Conservation (phyloP, 2,329 filamentous ascomycete genomes). For the Graphilbum fragrans region DNA sequence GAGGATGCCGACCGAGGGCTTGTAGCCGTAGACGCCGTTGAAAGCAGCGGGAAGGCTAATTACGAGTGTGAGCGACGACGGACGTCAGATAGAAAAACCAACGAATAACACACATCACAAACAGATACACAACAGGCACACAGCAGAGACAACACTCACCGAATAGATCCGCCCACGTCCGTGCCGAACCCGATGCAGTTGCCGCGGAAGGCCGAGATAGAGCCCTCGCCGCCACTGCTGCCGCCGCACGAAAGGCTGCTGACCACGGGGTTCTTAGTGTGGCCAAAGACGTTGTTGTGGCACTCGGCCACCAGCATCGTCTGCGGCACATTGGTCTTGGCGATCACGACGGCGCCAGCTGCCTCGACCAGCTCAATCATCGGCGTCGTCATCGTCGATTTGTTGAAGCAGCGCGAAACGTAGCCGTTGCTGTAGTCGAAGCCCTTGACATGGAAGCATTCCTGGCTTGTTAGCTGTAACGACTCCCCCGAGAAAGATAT, state of each 20-base stretch:
- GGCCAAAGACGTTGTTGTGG: constrained; percentile 23
- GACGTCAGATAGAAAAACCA: too few relatives aligned
- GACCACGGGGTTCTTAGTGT: constrained; percentile 22
- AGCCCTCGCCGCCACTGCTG: constrained; percentile 24
- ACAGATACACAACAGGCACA: too few relatives aligned
- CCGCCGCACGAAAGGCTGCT: constrained; percentile 21
- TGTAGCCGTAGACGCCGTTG: constrained; percentile 19
- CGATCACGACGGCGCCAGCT: constrained; percentile 17
- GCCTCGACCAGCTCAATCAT: constrained; percentile 15
- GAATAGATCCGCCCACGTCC: constrained; percentile 16
- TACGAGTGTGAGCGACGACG: neutral
- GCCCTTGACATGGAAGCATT: constrained; percentile 9
- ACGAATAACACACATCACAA: too few relatives aligned
- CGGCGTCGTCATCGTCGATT: constrained; percentile 9
- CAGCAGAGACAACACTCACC: constrained; percentile 2
- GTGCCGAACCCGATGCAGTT: constrained; percentile 33
- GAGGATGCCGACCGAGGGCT: constrained; percentile 14
- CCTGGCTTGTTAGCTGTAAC: neutral
- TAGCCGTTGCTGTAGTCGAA: constrained; percentile 8
- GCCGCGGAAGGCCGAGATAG: constrained; percentile 20
- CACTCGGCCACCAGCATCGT: constrained; percentile 18
- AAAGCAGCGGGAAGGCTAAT: constrained; percentile 17
- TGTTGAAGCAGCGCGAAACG: constrained; percentile 4
- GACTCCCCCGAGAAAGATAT: neutral
- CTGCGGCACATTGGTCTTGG: constrained; percentile 16